A percentile compares a stretch with the other conserved stretches of the same genome.
Conservation (phyloP, 2,329 filamentous ascomycete genomes). For the Fusarium devonianum region DNA sequence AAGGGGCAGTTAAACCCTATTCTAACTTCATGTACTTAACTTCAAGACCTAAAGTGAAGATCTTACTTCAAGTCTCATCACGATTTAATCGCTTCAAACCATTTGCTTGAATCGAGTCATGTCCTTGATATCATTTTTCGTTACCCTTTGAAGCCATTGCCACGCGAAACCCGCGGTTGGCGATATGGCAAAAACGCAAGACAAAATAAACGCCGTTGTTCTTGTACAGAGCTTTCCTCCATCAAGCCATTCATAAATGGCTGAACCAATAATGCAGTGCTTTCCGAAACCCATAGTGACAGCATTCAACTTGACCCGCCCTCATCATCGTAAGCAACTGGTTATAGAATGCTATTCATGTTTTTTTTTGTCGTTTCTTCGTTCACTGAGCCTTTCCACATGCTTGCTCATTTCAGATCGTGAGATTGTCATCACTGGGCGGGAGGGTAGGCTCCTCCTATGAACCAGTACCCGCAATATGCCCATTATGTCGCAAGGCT, state of each 20-base stretch:
- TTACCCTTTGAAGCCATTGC: conserved; percentile 24
- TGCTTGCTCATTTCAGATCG: conserved; percentile 28
- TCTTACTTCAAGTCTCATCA: no score
- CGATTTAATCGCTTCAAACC: no score
- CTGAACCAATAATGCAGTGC: conserved; percentile 11
- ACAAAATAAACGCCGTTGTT: conserved; percentile 31
- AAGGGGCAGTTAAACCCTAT: no score
- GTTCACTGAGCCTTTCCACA: conserved; percentile 20
- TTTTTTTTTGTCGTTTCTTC: conserved; percentile 21
- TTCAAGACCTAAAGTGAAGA: no score
- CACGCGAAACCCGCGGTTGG: conserved; percentile 23
- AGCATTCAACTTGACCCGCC: conserved; percentile 7
- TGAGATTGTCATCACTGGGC: conserved; percentile 14
- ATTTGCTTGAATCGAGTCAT: conserved; percentile 2
- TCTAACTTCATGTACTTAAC: no score
- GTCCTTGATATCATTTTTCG: conserved; percentile 22
- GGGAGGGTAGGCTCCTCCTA: no score
- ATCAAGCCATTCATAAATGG: conserved; percentile 5
- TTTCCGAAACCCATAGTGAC: conserved; percentile 5
- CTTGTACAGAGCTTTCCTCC: conserved; percentile 26
- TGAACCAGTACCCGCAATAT: no score
- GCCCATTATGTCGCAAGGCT: not conserved
- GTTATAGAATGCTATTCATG: conserved; percentile 14
- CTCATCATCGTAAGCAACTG: conserved; percentile 14
- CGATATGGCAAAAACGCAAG: conserved; percentile 30